Conservation (phyloP, 257 asterid species). For the Solanum verrucosum region DNA sequence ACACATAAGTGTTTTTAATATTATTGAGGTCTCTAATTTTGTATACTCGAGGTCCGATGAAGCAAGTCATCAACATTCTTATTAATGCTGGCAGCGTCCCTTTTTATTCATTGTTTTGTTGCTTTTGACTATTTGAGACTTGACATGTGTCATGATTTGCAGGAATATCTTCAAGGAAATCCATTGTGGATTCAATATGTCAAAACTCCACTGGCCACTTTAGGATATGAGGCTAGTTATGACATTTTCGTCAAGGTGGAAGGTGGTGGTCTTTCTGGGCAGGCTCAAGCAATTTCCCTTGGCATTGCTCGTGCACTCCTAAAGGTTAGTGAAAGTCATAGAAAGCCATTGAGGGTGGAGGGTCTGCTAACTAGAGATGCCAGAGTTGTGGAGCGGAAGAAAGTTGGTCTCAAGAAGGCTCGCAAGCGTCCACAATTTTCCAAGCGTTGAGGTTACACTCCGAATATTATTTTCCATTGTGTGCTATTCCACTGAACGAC, state of each 20-base stretch:
- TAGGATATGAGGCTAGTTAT: slow-evolving; percentile 84
- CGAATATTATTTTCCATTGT: not conserved
- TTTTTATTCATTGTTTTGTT: not conserved
- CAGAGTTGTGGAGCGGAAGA: slow-evolving; percentile 93
- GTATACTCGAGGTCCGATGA: not conserved
- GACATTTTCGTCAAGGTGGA: slow-evolving; percentile 90
- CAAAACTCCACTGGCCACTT: slow-evolving; percentile 62
- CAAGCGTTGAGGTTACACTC: slow-evolving; percentile 62
- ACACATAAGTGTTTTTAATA: not conserved
- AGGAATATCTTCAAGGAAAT: slow-evolving; percentile 98
- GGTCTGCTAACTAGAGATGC: slow-evolving; percentile 93
- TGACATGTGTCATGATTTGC: not conserved
- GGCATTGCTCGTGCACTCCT: slow-evolving; percentile 95
- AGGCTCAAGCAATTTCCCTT: slow-evolving; percentile 87
- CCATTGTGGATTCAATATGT: slow-evolving; percentile 95
- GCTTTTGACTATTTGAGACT: not conserved
- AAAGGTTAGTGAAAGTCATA: slow-evolving; percentile 79
- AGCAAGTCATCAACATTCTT: not conserved
- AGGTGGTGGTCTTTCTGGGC: slow-evolving; percentile 95
- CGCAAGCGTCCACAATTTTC: slow-evolving; percentile 97
- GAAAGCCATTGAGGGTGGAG: slow-evolving; percentile 69
- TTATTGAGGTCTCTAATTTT: not conserved
- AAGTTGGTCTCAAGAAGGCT: slow-evolving; percentile 84
- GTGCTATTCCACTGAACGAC: not conserved
- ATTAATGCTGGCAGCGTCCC: not conserved